These are phyloP conservation scores for Incumbomyces delicatus DNA, from an alignment of 2,329 filamentous ascomycete species.

Conservation along the genomic window DNA sequence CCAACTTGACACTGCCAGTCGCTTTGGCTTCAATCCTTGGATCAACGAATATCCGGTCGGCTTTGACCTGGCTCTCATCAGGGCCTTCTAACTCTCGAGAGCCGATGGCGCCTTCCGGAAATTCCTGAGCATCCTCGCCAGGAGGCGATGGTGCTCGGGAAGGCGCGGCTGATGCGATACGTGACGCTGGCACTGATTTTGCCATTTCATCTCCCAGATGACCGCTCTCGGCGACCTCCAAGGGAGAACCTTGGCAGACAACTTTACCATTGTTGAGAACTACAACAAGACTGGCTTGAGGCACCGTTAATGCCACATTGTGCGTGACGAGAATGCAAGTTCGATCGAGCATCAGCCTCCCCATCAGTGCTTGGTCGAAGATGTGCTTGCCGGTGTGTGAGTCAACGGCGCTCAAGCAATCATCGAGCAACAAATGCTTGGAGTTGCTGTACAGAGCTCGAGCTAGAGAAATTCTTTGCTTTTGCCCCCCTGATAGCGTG, in stretches of 20 bases:
- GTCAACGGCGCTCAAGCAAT: conserved; percentile 92
- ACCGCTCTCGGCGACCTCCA: conserved; percentile 74
- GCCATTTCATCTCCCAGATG: conserved; percentile 77
- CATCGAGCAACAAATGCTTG: conserved; percentile 80
- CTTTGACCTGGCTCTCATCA: conserved; percentile 17
- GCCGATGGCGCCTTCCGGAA: conserved; percentile 40
- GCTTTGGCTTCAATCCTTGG: conserved; percentile 65
- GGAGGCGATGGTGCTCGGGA: conserved; percentile 66
- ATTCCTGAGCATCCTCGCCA: conserved; percentile 49
- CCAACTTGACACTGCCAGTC: conserved; percentile 76
- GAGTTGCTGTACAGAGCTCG: conserved; percentile 94
- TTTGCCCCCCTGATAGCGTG: conserved; percentile 90
- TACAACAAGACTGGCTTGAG: conserved; percentile 69
- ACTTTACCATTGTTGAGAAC: conserved; percentile 81
- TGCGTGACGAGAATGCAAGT: conserved; percentile 95
- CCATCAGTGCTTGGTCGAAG: conserved; percentile 83
- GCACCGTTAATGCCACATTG: conserved; percentile 80
- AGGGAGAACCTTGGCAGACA: conserved; percentile 62
- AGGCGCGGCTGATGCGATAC: conserved; percentile 59
- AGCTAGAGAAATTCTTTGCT: conserved; percentile 94
- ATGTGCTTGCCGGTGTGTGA: conserved; percentile 98
- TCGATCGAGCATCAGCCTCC: conserved; percentile 74
- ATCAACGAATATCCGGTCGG: conserved; percentile 29
- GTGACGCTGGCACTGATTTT: conserved; percentile 63
- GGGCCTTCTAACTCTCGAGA: conserved; percentile 25